These are phyloP conservation scores for Geotrichum citri-aurantii DNA, from an alignment of 1,139 yeast species.

Conservation along the genomic window DNA sequence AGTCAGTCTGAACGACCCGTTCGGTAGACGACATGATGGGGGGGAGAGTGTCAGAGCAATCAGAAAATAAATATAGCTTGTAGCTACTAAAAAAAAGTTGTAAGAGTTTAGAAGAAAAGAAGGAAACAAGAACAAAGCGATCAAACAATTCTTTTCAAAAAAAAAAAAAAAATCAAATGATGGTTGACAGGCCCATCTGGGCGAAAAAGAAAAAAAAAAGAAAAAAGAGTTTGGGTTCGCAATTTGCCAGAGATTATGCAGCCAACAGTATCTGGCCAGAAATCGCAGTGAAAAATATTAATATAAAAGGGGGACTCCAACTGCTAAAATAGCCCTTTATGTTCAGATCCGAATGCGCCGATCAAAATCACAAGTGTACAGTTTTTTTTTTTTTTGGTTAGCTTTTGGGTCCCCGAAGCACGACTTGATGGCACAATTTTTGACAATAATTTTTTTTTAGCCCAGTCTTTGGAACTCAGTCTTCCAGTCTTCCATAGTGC, in stretches of 20 bases:
- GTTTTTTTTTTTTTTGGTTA: no score
- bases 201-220: background rate
- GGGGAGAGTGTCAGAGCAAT: background rate
- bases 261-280: background rate
- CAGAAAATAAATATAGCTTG: background rate
- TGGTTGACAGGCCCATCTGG: background rate
- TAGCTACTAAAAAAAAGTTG: background rate
- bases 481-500: constrained; percentile 33
- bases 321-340: no score
- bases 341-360: background rate
- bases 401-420: background rate
- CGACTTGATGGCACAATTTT: background rate
- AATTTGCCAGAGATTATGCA: background rate
- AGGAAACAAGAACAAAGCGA: background rate
- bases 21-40: background rate
- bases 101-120: background rate
- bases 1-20: background rate
- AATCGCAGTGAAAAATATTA: background rate
- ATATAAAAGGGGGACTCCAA: no score
- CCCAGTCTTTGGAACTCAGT: background rate
- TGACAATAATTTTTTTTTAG: background rate
- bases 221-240: background rate
- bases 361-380: no score
- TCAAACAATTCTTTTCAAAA: background rate
- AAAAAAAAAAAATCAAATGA: background rate